Evolutionary conservation across 176 grass and related monocot species (phyloP), one percentile per base, ranked within the genome.

Genomic region (Paspalum notatum): DNA sequence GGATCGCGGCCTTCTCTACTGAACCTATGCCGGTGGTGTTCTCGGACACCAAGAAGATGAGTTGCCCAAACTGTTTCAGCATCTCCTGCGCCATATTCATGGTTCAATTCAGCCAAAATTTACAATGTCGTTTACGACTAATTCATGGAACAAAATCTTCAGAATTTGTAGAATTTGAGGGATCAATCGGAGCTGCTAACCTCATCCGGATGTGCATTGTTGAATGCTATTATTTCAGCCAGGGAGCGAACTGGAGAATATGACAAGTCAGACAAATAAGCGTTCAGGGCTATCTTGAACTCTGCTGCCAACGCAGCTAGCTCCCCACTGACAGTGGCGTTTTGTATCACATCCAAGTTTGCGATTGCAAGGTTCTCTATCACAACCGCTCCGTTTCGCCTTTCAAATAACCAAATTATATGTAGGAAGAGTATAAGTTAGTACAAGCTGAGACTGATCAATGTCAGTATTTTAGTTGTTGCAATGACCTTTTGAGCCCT

Each of bases 151-250:
- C 32, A 2, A 3, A 1, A 32, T 32, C 3, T 32, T 3, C 3
- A 32, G 32, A 32, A 2, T 32, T 32, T 32, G 32, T 32, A 32
- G 32, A 32, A 32, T 32, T 32, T 3, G 32, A 32, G 32, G 32
- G 32, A 32, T 32, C 32, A 3, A 32, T 32, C 32, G 3, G 32
- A 32, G 32, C 32, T 3, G 32, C 32, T 55, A 15, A 90, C 93
- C 85, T 89, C 83, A 12, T 63, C 47, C 0, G 27, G 66, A 63
- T 97, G 80, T 12, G 79, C 81, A 0, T 85, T 65, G 61, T 97
- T 91, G 88, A 97, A 97, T 6, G 72, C 88, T 82, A 93, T 97
- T 52, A 89, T 38, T 9, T 97, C 85, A 5, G 85, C 72, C 20
- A 93, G 80, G 9, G 90, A 93, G 6, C 26, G 75, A 5, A 97